Percentiles rank a stretch among this genome's conserved stretches.
phyloP scores from a whole-genome alignment of 441 rosid species.

The Raphanus hybrid region DNA sequence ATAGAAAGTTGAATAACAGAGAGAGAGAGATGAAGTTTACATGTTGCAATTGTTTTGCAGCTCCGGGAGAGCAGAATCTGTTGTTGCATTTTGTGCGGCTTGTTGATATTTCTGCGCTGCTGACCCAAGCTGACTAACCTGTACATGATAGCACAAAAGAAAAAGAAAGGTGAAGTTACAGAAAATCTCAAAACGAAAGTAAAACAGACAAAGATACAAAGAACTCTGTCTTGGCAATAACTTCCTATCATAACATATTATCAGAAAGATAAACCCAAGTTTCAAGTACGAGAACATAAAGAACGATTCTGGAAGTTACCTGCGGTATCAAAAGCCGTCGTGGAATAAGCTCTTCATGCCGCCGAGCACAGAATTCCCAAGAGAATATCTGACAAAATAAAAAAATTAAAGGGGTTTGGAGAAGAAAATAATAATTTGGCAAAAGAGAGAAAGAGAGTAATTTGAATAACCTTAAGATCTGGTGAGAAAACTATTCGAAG shows the following conservation, averaged over 20 bases:
- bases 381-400: constrained; percentile 75
- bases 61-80: constrained; percentile 80
- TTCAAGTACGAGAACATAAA: neutral
- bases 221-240: neutral
- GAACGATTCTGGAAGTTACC: constrained; percentile 57
- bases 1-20: neutral
- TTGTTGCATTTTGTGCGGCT: constrained; percentile 83
- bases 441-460: neutral
- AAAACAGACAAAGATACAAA: neutral
- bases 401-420: constrained; percentile 6
- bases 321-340: constrained; percentile 90
- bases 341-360: constrained; percentile 97
- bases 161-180: too few relatives aligned
- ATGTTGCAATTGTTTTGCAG: constrained; percentile 88
- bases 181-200: too few relatives aligned
- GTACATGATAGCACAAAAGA: constrained; percentile 27
- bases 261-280: neutral
- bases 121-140: constrained; percentile 92
- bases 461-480: constrained; percentile 73
- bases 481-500: constrained; percentile 94
- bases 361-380: constrained; percentile 99
- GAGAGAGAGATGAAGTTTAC: constrained; percentile 45
- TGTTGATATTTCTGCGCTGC: constrained; percentile 97
- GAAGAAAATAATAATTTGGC: neutral
- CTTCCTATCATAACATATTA: neutral